These are phyloP conservation scores for Symmetrospora coprosmae DNA, from an alignment of 768 basidiomycete species.

Conservation along the genomic window DNA sequence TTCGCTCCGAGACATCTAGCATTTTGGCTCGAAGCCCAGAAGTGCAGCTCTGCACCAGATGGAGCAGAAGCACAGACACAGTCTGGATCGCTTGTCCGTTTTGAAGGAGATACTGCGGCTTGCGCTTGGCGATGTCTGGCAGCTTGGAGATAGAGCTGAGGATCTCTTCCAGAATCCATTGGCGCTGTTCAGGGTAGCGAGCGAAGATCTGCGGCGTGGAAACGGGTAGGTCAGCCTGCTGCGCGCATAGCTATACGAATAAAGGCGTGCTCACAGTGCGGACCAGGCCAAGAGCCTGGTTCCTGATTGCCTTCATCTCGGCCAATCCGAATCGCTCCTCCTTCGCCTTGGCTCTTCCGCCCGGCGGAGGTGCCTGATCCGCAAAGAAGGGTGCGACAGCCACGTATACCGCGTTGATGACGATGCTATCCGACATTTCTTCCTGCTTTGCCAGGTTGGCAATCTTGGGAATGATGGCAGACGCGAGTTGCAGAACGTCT, in stretches of 20 bases:
- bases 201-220: constrained; percentile 68
- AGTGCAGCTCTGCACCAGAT: constrained; percentile 90
- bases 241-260: neutral
- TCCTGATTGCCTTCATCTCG: constrained; percentile 63
- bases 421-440: constrained; percentile 74
- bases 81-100: constrained; percentile 86
- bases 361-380: constrained; percentile 44
- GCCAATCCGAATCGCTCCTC: constrained; percentile 46
- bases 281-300: constrained; percentile 69
- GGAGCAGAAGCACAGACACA: constrained; percentile 77
- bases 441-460: constrained; percentile 59
- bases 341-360: constrained; percentile 44
- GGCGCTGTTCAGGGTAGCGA: constrained; percentile 73
- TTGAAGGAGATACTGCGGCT: constrained; percentile 70
- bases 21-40: constrained; percentile 53
- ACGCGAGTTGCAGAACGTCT: constrained; percentile 53
- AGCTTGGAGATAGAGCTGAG: constrained; percentile 75
- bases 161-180: constrained; percentile 98
- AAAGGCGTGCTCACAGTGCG: constrained; percentile 52
- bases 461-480: constrained; percentile 58
- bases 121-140: constrained; percentile 75
- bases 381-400: constrained; percentile 90
- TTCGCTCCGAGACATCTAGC: constrained; percentile 42
- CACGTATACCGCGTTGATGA: constrained; percentile 84
- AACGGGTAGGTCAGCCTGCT: neutral